Percentiles rank a stretch among this genome's conserved stretches.
These are phyloP conservation scores for Nymphaea colorata DNA, from an alignment of 164 flowering plant species.

Conservation along the genomic window DNA sequence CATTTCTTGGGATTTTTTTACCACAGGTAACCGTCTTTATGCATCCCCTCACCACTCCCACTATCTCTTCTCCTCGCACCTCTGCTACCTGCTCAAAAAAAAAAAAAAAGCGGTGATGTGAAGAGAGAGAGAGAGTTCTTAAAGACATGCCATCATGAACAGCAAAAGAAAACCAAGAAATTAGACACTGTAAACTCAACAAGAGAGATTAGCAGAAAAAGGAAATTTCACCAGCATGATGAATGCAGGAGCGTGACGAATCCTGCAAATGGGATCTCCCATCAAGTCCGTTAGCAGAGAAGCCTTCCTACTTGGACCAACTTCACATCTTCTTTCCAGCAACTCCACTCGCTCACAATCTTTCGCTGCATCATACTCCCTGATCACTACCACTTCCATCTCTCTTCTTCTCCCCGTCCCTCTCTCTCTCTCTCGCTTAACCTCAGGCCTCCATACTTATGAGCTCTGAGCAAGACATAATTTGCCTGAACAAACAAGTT, in stretches of 20 bases:
- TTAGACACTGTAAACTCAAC: neutral
- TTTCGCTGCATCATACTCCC: conserved; percentile 50
- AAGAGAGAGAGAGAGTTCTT: too few species aligned
- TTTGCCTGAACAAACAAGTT: neutral
- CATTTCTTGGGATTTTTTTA: conserved; percentile 35
- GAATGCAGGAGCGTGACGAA: conserved; percentile 80
- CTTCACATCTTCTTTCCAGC: conserved; percentile 74
- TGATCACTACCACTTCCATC: conserved; percentile 25
- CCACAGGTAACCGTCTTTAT: conserved; percentile 91
- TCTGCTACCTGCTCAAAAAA: conserved; percentile 48
- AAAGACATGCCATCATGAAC: neutral
- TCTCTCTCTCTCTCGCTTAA: neutral
- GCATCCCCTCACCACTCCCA: conserved; percentile 87
- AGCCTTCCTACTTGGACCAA: conserved; percentile 60
- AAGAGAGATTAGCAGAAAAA: neutral
- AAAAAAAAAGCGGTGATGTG: too few species aligned
- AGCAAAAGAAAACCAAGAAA: neutral
- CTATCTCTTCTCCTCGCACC: conserved; percentile 34
- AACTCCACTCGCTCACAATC: conserved; percentile 47
- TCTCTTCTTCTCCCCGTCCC: neutral
- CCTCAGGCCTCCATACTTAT: neutral
- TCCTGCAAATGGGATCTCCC: conserved; percentile 89
- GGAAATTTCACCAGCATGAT: conserved; percentile 61
- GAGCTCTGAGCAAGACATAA: neutral
- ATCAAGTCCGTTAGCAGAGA: conserved; percentile 75